Evolutionary conservation across 352 stramenopile genomes (phyloP).

Genomic region (Phytophthora pini): DNA sequence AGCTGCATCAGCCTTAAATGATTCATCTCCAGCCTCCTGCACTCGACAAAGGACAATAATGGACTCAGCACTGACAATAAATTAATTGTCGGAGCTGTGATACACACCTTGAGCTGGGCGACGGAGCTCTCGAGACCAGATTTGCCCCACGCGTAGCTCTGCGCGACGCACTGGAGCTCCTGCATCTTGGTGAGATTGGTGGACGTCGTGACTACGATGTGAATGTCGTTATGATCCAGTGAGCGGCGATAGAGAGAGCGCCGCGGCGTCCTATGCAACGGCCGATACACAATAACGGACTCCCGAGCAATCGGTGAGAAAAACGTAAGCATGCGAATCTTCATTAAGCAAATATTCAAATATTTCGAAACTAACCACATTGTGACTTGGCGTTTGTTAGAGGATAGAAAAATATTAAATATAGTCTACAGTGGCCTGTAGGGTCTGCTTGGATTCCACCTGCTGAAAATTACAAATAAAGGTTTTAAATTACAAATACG

Average conservation of each 20-base stretch:
- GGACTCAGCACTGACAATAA: background rate
- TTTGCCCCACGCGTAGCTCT: constrained; percentile 94
- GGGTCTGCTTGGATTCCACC: constrained; percentile 19
- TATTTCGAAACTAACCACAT: constrained; percentile 8
- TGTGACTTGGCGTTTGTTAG: constrained; percentile 4
- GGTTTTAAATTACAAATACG: constrained; percentile 1
- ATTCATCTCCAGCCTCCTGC: constrained; percentile 53
- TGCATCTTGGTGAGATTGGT: constrained; percentile 50
- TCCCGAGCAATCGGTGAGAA: constrained; percentile 21
- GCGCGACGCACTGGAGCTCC: constrained; percentile 81
- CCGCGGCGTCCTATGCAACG: constrained; percentile 23
- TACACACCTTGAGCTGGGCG: constrained; percentile 84
- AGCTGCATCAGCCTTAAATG: constrained; percentile 52
- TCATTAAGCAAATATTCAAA: background rate
- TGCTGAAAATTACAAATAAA: constrained; percentile 5
- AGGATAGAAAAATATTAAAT: background rate
- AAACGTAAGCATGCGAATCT: constrained; percentile 19
- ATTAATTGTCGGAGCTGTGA: background rate
- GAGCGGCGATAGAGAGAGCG: constrained; percentile 14
- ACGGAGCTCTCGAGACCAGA: constrained; percentile 81
- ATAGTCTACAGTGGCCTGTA: background rate
- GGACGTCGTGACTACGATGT: constrained; percentile 3
- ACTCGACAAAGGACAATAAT: constrained; percentile 12
- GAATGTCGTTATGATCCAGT: constrained; percentile 22
- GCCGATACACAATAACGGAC: constrained; percentile 23